Evolutionary conservation across 2,329 filamentous ascomycete species (phyloP), one percentile per base, ranked within the genome.

Genomic region (Fusarium sp.): DNA sequence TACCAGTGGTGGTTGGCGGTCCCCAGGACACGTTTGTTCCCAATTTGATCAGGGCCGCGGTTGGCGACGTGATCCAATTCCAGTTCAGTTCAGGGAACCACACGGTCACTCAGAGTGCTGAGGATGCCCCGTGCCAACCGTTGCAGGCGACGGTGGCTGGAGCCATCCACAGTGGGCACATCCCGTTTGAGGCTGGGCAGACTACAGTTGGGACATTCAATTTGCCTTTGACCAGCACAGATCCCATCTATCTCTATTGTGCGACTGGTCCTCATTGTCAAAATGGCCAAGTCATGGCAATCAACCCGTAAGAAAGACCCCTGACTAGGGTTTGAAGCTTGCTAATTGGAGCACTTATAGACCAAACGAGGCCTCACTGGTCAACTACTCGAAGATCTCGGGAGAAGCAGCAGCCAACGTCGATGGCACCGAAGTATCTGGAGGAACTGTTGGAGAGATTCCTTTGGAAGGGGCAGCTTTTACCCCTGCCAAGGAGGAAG

Each of bases 211-310:
- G 84, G 0, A 85, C 84, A 2, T 89, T 88, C 75, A 86, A 83
- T 66, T 83, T 89, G 77, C 81, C 82, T 13, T 78, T 89, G 20
- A 83, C 82, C 32, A 83, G 81, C 67, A 82, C 84, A 0, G 81
- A 85, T 3, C 82, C 87, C 7, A 84, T 88, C 67, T 89, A 87
- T 77, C 71, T 87, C 35, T 89, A 89, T 77, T 89, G 87, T 66
- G 85, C 87, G 1, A 85, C 85, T 3, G 83, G 81, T 0, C 84
- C 83, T 4, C 87, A 89, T 67, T 89, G 88, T 54, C 84, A 88
- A 74, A 77, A 76, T 10, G 87, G 87, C 9, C 88, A 89, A 82
- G 83, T 87, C 32, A 84, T 87, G 80, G 83, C 87, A 7, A 84
- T 89, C 43, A 89, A 89, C 67, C 84, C 85, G 83, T 84, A 66